These are phyloP conservation scores for Diplosphaera chodatii DNA, from an alignment of 139 green algal species.

Conservation along the genomic window DNA sequence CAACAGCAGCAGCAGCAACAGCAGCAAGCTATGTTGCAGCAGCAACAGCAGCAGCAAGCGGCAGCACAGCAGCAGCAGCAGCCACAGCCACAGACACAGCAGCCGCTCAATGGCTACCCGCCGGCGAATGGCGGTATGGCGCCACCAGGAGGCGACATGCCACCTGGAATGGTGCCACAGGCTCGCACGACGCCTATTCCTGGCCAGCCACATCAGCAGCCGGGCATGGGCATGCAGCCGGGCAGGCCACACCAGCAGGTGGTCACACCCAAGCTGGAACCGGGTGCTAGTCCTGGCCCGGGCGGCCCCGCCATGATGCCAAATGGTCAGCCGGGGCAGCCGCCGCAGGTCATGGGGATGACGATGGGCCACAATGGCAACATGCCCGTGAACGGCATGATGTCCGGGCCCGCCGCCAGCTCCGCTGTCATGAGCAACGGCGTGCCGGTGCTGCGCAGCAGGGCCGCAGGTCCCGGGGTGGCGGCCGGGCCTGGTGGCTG, in stretches of 20 bases:
- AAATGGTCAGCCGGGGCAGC: not conserved
- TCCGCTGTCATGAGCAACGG: conserved; percentile 4
- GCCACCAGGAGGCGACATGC: not conserved
- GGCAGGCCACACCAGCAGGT: conserved; percentile 1
- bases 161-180: not conserved
- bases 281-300: not conserved
- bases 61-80: not conserved
- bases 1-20: not conserved
- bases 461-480: too few species aligned
- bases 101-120: not conserved
- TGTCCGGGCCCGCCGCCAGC: not conserved
- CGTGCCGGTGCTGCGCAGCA: not conserved
- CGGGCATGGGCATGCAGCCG: conserved; percentile 1
- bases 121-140: not conserved
- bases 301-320: not conserved
- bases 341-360: not conserved
- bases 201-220: too few species aligned
- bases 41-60: conserved; percentile 1
- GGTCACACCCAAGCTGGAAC: not conserved
- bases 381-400: not conserved
- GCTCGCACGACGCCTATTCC: too few species aligned
- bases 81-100: not conserved
- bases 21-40: not conserved
- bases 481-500: not conserved
- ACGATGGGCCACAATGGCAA: not conserved